Base-by-base conservation (phyloP, 306 rosid genomes). In the Boehmeria nivea region DNA sequence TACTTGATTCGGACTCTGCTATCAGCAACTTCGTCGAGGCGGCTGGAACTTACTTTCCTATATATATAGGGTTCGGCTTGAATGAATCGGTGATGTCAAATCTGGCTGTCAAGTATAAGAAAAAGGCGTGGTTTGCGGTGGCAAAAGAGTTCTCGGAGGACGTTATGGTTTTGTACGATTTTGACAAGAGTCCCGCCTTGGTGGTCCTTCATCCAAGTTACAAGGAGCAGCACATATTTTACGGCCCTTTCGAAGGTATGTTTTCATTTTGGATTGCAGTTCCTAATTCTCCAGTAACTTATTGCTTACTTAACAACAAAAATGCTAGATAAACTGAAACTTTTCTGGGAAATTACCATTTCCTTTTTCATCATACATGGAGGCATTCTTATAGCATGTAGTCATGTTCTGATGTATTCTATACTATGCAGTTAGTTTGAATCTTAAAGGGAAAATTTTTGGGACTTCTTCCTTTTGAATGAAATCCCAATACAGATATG, bases 241-340 rank as follows among this genome's bases (percentile, higher is more conserved):
- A 93, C 50, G 96, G 98, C 44, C 98, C 98, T 31, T 91, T 82
- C 76, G 98, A 87, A 82, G 98, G 98, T 87, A 76, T 40, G 86
- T 68, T 47, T 33, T 56, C 20, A 56, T 10, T 6, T 15, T 33
- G 3, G 24, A 28, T 4, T 12, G 21, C n/a, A 11, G 28, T 50
- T 48, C 12, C 3, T 7, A 12, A 3, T 50, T 46, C 3, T 21
- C n/a, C 16, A 10, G 14, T 18, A 46, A 43, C 48, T 43, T n/a
- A n/a, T n/a, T n/a, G n/a, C n/a, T n/a, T n/a, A n/a, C n/a, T n/a
- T n/a, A n/a, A n/a, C n/a, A 8, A 3, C 40, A 36, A 14, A 36
- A 36, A 36, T 36, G n/a, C n/a, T n/a, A n/a, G n/a, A n/a, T n/a
- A n/a, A n/a, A n/a, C n/a, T n/a, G n/a, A n/a, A n/a, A n/a, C n/a